Base-by-base conservation (phyloP, 176 grass and related monocot genomes). In the Pharus latifolius region DNA sequence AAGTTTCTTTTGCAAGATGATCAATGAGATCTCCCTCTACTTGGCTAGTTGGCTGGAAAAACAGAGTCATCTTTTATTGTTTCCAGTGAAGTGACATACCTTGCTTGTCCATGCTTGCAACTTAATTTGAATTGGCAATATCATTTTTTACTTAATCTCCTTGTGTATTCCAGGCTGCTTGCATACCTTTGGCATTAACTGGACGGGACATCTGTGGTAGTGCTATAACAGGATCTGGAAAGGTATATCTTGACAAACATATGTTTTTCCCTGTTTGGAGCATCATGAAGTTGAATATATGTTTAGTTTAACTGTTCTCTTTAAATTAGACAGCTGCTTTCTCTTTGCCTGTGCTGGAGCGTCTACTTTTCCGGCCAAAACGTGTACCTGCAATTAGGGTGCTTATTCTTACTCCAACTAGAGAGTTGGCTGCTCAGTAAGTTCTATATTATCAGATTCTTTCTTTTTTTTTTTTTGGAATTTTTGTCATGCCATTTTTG, bases 151-250 rank as follows among this genome's bases (percentile, higher is more conserved):
- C 43, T 81, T 46, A 65, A 35, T 76, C 64, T 59, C 14, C 45
- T 17, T 85, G 8, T 42, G 44, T 73, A 27, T 63, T 88, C 22
- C 61, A 96, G 94, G 89, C 94, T 78, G 89, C 89, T 23, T 98
- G 94, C 71, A 88, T 98, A 78, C 94, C 89, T 63, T 83, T 98
- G 75, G 94, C 94, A 71, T 85, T 98, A 81, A 83, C 89, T 60
- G 94, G 94, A 28, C 82, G 94, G 31, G 94, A 98, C 63, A 93
- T 98, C 80, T 98, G 94, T 74, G 94, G 94, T 60, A 98, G 94
- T 44, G 89, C 94, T n/a, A 85, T 98, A 49, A 98, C 94, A 56
- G 89, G 94, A 42, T 98, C 90, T 45, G 89, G 94, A 62, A 98
- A 98, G 93, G 93, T 96, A 87, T 56, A 40, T 61, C 40, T 47